Base-by-base conservation (phyloP, 139 green algal species). In the Parachlorella kessleri region DNA sequence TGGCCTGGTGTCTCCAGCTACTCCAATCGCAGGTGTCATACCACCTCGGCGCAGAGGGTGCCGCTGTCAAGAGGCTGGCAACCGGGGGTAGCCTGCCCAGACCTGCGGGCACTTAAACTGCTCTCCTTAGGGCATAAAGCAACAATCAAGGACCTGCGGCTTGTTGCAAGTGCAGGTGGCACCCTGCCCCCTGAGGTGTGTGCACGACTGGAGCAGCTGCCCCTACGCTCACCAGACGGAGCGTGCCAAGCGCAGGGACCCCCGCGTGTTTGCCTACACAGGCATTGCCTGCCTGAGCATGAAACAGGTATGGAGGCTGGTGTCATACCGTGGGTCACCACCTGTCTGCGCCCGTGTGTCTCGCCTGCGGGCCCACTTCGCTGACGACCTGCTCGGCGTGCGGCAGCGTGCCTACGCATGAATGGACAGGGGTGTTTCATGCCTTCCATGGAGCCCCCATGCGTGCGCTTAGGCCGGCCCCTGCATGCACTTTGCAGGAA, bases 161-260 rank as follows among this genome's bases (percentile, higher is more conserved):
- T n/a, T n/a, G n/a, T n/a, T n/a, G n/a, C n/a, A n/a, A n/a, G n/a
- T n/a, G 48, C 48, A 59, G 48, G 48, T 59, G 0, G 48, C 14
- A 14, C 48, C 48, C 48, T 59, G 48, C 21, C 48, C 48, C 14
- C 14, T 28, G 48, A 14, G 48, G 48, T 59, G 21, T 18, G 48
- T 18, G 14, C 48, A 59, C 48, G 48, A 59, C 21, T 59, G 48
- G 48, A 18, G 48, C 48, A 59, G 48, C n/a, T 86, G 96, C 83
- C 96, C 95, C 0, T 99, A 98, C 80, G 91, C 95, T 6, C 96
- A 99, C 74, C 90, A 90, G 6, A 87, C 90, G 1, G 96, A 99
- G 81, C 97, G 96, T 67, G 96, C 96, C 1, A 84, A 85, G 28
- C 85, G 96, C 1, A 80, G 96, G 2, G 94, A 99, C 84, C 95